Percentiles rank a stretch among this genome's conserved stretches.
Evolutionary conservation across 1,139 yeast genomes (phyloP).

Genomic region (Wickerhamomyces sp.): DNA sequence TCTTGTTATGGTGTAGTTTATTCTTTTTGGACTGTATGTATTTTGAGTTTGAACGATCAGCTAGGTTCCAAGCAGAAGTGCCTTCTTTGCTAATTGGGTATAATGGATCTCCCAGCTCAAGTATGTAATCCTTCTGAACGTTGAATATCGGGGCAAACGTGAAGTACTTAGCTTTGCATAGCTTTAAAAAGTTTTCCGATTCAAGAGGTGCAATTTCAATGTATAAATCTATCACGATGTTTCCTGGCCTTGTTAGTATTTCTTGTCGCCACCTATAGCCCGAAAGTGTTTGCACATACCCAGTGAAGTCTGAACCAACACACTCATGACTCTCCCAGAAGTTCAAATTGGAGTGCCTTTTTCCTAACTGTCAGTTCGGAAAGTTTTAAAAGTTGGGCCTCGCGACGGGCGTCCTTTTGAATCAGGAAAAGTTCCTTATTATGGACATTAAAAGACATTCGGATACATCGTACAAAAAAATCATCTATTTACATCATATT

Average conservation of each 20-base stretch:
- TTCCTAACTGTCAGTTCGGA: too few relatives aligned
- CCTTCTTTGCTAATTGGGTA: slow-evolving; percentile 37
- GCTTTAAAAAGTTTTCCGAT: slow-evolving; percentile 45
- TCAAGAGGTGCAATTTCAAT: slow-evolving; percentile 34
- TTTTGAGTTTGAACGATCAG: slow-evolving; percentile 16
- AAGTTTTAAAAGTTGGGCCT: too few relatives aligned
- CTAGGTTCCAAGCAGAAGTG: slow-evolving; percentile 30
- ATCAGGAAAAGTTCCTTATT: too few relatives aligned
- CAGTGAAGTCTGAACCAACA: slow-evolving; percentile 49
- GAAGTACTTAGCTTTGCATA: slow-evolving; percentile 50
- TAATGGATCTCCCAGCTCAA: slow-evolving; percentile 45
- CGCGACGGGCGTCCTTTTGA: too few relatives aligned
- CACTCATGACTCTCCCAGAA: slow-evolving; percentile 37
- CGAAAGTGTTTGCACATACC: slow-evolving; percentile 29
- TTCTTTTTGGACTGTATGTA: slow-evolving; percentile 19
- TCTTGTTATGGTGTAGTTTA: slow-evolving; percentile 21
- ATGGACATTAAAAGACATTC: too few relatives aligned
- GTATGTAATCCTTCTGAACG: slow-evolving; percentile 33
- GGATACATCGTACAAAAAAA: too few relatives aligned
- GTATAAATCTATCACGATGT: slow-evolving; percentile 49
- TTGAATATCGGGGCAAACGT: slow-evolving; percentile 47
- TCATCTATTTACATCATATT: too few relatives aligned
- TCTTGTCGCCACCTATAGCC: background rate
- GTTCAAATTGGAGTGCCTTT: too few relatives aligned
- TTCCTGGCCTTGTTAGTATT: slow-evolving; percentile 27